These are phyloP conservation scores for Cryphonectria naterciae DNA, from an alignment of 2,329 filamentous ascomycete species.

Conservation along the genomic window DNA sequence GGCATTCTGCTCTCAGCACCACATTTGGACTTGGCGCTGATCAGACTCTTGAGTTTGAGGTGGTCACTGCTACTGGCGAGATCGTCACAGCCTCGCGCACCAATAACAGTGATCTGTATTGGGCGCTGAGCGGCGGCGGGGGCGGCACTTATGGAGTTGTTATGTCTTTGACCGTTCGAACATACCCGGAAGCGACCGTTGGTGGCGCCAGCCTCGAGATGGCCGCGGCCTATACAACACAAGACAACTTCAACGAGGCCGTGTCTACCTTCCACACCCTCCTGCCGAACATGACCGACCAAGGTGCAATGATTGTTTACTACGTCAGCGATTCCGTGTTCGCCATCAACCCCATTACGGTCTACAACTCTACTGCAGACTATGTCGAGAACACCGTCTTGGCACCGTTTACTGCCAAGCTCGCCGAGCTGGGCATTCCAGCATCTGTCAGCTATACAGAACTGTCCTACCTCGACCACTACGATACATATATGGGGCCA, in stretches of 20 bases:
- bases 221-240: conserved; percentile 31
- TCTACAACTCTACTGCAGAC: conserved; percentile 36
- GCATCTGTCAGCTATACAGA: conserved; percentile 34
- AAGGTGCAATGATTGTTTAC: conserved; percentile 35
- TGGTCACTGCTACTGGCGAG: conserved; percentile 50
- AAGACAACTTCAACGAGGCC: conserved; percentile 32
- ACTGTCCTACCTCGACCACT: conserved; percentile 40
- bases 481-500: conserved; percentile 42
- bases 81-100: conserved; percentile 46
- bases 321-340: conserved; percentile 31
- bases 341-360: conserved; percentile 35
- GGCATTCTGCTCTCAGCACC: conserved; percentile 56
- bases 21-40: conserved; percentile 55
- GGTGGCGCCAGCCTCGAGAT: conserved; percentile 32
- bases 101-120: conserved; percentile 52
- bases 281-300: conserved; percentile 34
- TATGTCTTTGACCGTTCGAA: conserved; percentile 34
- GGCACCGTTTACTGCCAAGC: conserved; percentile 37
- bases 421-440: conserved; percentile 35
- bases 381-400: conserved; percentile 37
- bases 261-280: conserved; percentile 33
- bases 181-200: conserved; percentile 30
- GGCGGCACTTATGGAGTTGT: conserved; percentile 43
- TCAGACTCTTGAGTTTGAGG: conserved; percentile 51
- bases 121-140: conserved; percentile 52